A percentile compares a stretch with the other conserved stretches of the same genome.
Conservation (phyloP, 2,329 filamentous ascomycete genomes). For the Coleophoma cylindrospora region DNA sequence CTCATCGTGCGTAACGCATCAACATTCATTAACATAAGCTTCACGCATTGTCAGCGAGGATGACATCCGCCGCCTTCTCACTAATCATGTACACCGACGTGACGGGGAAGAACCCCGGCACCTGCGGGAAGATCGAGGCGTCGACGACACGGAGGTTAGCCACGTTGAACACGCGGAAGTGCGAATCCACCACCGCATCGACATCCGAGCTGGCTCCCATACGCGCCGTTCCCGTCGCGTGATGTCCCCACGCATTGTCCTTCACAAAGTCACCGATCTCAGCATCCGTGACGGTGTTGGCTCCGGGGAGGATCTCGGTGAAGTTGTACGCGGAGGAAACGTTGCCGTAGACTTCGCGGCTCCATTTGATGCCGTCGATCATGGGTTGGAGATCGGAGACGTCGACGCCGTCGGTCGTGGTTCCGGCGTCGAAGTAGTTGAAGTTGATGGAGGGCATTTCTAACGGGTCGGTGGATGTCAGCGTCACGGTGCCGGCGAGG, state of each 20-base stretch:
- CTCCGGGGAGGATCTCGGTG: constrained; percentile 35
- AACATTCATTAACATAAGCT: no score
- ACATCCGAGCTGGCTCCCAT: constrained; percentile 50
- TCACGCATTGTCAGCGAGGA: constrained; percentile 21
- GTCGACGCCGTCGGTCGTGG: constrained; percentile 3
- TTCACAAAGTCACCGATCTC: constrained; percentile 41
- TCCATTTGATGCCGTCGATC: constrained; percentile 8
- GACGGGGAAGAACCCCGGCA: constrained; percentile 44
- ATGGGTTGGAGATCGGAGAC: constrained; percentile 8
- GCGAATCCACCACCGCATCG: constrained; percentile 48
- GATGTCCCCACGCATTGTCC: constrained; percentile 50
- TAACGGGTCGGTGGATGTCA: constrained; percentile 56
- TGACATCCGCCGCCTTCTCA: constrained; percentile 58
- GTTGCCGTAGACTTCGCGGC: constrained; percentile 29
- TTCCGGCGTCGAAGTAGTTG: constrained; percentile 49
- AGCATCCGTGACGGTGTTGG: constrained; percentile 33
- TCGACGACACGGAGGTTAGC: constrained; percentile 55
- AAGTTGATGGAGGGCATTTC: constrained; percentile 58
- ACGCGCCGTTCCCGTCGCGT: constrained; percentile 48
- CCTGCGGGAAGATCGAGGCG: constrained; percentile 51
- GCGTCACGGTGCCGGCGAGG: constrained; percentile 51
- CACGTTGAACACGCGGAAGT: constrained; percentile 52
- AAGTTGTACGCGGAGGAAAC: constrained; percentile 37
- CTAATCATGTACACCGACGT: constrained; percentile 49
- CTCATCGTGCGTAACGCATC: no score